phyloP scores from a whole-genome alignment of 352 stramenopile genomes.

The Phytophthora vignae region DNA sequence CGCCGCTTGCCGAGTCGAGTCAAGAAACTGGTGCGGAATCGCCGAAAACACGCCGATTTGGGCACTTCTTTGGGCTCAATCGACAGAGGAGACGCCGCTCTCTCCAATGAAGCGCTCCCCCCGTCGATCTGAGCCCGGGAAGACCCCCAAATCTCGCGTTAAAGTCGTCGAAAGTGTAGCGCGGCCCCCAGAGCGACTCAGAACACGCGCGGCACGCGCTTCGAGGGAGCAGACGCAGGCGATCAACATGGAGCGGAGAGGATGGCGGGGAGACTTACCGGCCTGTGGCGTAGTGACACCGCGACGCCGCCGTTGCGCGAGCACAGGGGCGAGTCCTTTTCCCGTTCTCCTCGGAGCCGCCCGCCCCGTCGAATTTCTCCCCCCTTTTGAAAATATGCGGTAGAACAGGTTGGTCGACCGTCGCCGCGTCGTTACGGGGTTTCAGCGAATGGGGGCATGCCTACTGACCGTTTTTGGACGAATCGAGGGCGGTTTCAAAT shows the following conservation, averaged over 20 bases:
- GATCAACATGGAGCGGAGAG: constrained; percentile 8
- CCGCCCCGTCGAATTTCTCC: constrained; percentile 22
- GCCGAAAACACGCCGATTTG: constrained; percentile 34
- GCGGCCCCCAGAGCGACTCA: constrained; percentile 29
- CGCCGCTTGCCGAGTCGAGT: background rate
- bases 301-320: constrained; percentile 35
- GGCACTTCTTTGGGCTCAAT: constrained; percentile 13
- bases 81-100: constrained; percentile 26
- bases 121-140: constrained; percentile 16
- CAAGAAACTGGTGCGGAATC: background rate
- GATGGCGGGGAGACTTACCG: constrained; percentile 35
- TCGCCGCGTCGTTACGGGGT: background rate
- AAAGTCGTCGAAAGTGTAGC: constrained; percentile 1
- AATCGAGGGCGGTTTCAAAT: constrained; percentile 6
- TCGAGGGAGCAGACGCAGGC: constrained; percentile 27
- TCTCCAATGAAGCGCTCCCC: constrained; percentile 12
- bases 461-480: background rate
- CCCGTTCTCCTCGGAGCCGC: constrained; percentile 43
- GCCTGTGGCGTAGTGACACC: constrained; percentile 38
- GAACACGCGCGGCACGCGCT: constrained; percentile 26
- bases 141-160: background rate
- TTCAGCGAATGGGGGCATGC: constrained; percentile 14
- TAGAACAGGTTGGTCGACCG: constrained; percentile 1
- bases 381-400: constrained; percentile 22
- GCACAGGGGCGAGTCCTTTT: constrained; percentile 43